A percentile compares a stretch with the other conserved stretches of the same genome.
phyloP scores from a whole-genome alignment of 2,329 filamentous ascomycete species.

The Tolypocladium album region DNA sequence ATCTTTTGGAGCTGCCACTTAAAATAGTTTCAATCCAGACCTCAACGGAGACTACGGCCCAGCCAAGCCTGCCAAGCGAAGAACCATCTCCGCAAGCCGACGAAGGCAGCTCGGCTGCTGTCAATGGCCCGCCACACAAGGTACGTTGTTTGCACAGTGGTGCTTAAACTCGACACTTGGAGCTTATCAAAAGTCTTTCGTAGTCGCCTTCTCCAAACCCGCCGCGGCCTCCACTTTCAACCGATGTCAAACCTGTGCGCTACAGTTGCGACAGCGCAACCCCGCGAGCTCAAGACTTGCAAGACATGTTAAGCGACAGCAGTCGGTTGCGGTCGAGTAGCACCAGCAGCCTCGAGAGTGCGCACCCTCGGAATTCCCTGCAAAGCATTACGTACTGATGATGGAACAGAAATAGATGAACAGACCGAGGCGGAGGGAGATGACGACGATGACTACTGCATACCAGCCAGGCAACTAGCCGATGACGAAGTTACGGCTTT shows the following conservation, averaged over 20 bases:
- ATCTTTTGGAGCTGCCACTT: neutral
- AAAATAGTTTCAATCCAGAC: conserved; percentile 21
- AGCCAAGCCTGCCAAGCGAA: conserved; percentile 22
- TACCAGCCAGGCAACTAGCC: conserved; percentile 29
- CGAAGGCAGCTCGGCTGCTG: conserved; percentile 18
- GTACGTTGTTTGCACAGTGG: conserved; percentile 7
- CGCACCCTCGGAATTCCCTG: conserved; percentile 10
- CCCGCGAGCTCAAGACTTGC: conserved; percentile 71
- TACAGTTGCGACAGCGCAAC: conserved; percentile 64
- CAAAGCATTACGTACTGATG: neutral
- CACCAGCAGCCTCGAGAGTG: conserved; percentile 70
- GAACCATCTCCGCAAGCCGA: conserved; percentile 26
- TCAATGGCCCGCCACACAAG: conserved; percentile 11
- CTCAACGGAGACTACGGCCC: conserved; percentile 26
- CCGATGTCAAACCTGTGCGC: conserved; percentile 54
- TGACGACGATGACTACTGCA: conserved; percentile 34
- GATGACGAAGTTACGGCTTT: conserved; percentile 56
- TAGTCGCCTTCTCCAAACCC: conserved; percentile 18
- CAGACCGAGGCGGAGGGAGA: conserved; percentile 42
- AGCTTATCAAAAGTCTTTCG: conserved; percentile 5
- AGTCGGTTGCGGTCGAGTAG: conserved; percentile 53
- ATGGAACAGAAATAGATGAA: conserved; percentile 41
- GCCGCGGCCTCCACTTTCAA: conserved; percentile 62
- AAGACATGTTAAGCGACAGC: conserved; percentile 54
- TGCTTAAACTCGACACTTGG: neutral